phyloP scores from a whole-genome alignment of 176 grass and related monocot species.

The Juncus effusus region DNA sequence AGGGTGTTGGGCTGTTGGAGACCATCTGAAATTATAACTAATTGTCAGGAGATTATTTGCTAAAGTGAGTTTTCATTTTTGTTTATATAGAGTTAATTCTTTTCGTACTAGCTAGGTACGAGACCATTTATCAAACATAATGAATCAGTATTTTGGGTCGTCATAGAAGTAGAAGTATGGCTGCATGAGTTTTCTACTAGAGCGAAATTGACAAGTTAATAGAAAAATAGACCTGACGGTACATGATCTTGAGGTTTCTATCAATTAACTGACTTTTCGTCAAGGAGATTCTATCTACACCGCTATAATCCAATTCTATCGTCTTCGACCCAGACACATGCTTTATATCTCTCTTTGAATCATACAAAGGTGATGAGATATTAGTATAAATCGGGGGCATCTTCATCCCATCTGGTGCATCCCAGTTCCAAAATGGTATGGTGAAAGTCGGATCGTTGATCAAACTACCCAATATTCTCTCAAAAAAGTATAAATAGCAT shows the following conservation, averaged over 20 bases:
- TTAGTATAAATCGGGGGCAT: constrained; percentile 36
- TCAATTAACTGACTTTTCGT: constrained; percentile 20
- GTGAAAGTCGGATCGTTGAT: constrained; percentile 46
- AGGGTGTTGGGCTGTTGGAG: constrained; percentile 24
- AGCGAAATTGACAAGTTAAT: too few species aligned
- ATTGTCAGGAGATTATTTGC: neutral
- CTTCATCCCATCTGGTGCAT: constrained; percentile 38
- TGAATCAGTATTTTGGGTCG: too few species aligned
- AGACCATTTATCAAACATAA: too few species aligned
- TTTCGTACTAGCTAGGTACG: too few species aligned
- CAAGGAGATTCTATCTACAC: neutral
- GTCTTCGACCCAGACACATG: constrained; percentile 14
- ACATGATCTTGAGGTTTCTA: constrained; percentile 46
- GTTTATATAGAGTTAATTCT: too few species aligned
- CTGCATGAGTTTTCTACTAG: too few species aligned
- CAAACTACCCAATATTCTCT: constrained; percentile 53
- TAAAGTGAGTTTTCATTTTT: neutral
- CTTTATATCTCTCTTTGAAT: constrained; percentile 23
- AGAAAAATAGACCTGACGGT: constrained; percentile 30
- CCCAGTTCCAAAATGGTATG: constrained; percentile 49
- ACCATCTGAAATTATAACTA: constrained; percentile 25
- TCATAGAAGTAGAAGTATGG: too few species aligned
- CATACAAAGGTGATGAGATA: constrained; percentile 27
- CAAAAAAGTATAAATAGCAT: constrained; percentile 48
- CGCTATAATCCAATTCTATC: constrained; percentile 36